These are phyloP conservation scores for Syzygium aqueum DNA, from an alignment of 345 rosid genomes.

Conservation along the genomic window DNA sequence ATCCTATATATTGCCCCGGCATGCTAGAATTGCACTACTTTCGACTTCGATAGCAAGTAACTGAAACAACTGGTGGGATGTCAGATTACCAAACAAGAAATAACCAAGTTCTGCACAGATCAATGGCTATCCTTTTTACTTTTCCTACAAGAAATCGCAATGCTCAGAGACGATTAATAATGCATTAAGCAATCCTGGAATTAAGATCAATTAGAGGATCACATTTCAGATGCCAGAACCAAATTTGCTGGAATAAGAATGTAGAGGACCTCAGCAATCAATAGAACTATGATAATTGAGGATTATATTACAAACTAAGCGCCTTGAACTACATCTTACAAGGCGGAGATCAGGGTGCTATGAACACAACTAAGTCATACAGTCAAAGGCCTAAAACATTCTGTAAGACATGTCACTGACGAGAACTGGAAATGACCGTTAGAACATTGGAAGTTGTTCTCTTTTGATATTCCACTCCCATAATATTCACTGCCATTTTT, in stretches of 20 bases:
- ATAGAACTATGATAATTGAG: background rate
- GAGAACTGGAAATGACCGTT: background rate
- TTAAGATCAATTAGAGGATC: background rate
- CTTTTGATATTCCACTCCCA: background rate
- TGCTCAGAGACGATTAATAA: background rate
- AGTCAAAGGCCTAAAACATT: background rate
- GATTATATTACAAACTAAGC: background rate
- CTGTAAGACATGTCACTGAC: background rate
- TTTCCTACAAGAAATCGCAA: background rate
- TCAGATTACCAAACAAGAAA: background rate
- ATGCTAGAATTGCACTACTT: background rate
- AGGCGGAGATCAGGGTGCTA: background rate
- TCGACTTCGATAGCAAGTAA: background rate
- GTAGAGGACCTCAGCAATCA: background rate
- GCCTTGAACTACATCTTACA: background rate
- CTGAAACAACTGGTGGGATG: background rate
- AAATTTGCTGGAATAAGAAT: background rate
- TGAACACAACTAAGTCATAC: background rate
- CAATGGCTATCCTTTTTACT: background rate
- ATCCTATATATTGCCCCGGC: background rate
- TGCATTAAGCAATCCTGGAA: background rate
- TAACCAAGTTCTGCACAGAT: background rate
- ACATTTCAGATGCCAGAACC: background rate
- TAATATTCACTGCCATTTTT: conserved; percentile 22
- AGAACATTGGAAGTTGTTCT: background rate